Base-by-base conservation (phyloP, 129 eudicot genomes). In the Helichrysum umbraculigerum region DNA sequence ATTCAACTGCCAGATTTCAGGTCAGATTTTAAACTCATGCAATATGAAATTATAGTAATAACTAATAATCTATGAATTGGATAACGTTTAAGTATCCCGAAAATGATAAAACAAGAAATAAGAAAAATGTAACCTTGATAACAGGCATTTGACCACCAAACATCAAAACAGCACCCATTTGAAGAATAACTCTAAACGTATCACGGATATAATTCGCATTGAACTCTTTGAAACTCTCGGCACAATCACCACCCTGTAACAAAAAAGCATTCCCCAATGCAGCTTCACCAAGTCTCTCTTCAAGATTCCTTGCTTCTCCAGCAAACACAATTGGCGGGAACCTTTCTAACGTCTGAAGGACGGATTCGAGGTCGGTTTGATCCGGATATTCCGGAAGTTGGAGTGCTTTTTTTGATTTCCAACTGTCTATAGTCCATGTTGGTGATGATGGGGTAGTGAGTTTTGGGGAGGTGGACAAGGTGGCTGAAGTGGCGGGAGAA, bases 161-260 rank as follows among this genome's bases (percentile, higher is more conserved):
- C 91, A 83, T 89, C 85, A 92, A 73, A 44, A 92, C 96, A 3
- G 78, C 96, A 17, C 98, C 92, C 98, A 92, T 92, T 79, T 92
- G 96, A 19, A 92, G 87, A 25, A 92, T 84, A 33, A 92, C 85
- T 44, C 94, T 81, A 63, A 92, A 92, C 4, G 98, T 92, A 71
- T 92, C 94, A 52, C 98, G 79, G 44, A 92, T 92, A 42, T 92
- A 85, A 79, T 92, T 92, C 4, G 96, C 98, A 86, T 86, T 87
- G 30, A 92, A 92, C 85, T 92, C 98, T 80, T 92, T 92, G 67
- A 92, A 92, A 47, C 96, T 92, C 90, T 92, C 96, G 17, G 98
- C 98, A 68, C 98, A 92, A 82, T 92, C 98, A 8, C 98, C 96
- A 0, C 98, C 98, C 50, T 90, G 96, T 9, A 92, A 78, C 69